These are phyloP conservation scores for Diaporthe nobilis DNA, from an alignment of 2,329 filamentous ascomycete genomes.

Conservation along the genomic window DNA sequence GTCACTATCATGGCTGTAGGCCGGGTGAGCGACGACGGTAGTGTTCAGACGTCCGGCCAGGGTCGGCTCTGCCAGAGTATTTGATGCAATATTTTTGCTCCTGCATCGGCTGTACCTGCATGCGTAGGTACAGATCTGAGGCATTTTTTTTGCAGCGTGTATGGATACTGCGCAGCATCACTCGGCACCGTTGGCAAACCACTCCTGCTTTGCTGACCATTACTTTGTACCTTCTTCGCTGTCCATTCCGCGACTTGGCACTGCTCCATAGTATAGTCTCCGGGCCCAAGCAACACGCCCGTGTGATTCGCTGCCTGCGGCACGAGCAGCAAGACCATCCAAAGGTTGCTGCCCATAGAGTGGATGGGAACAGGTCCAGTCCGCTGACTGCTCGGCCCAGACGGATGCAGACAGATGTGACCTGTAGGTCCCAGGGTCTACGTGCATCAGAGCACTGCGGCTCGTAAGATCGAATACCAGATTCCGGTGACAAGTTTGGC, in stretches of 20 bases:
- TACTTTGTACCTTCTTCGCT: constrained; percentile 7
- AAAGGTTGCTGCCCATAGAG: not conserved
- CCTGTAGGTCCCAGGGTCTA: not conserved
- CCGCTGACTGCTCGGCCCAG: not conserved
- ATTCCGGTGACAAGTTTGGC: not conserved
- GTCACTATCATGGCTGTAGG: not conserved
- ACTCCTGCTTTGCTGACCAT: constrained; percentile 24
- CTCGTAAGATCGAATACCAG: not conserved
- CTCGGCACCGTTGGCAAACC: not conserved
- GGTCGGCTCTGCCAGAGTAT: constrained; percentile 8
- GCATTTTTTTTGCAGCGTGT: constrained; percentile 20
- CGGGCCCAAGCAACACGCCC: not conserved
- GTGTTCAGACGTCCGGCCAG: not conserved
- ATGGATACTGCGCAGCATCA: constrained; percentile 29
- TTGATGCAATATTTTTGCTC: not conserved
- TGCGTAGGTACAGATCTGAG: constrained; percentile 12
- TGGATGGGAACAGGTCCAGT: constrained; percentile 2
- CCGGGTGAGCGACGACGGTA: not conserved
- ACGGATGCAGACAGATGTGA: not conserved
- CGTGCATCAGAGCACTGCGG: not conserved
- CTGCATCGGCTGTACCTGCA: constrained; percentile 24
- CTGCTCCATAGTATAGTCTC: constrained; percentile 11
- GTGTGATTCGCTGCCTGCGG: not conserved
- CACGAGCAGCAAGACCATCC: not conserved
- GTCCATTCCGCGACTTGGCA: constrained; percentile 16